Evolutionary conservation across 306 rosid genomes (phyloP).

Genomic region (Cicer arietinum): DNA sequence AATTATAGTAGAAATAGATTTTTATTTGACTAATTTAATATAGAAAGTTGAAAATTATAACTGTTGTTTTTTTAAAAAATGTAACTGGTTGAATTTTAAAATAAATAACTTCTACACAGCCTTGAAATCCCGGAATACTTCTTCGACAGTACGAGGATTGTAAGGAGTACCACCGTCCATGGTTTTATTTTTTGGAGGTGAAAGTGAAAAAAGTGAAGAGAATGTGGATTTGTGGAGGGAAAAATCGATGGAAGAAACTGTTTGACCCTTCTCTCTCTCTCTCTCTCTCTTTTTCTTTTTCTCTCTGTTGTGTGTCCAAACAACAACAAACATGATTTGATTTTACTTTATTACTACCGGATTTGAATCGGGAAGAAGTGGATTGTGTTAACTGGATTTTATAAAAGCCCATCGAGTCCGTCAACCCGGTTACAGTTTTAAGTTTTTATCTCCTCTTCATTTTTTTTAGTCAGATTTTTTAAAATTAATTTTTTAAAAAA

Average conservation of each 20-base stretch:
- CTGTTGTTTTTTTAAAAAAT: too few relatives aligned
- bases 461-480: too few relatives aligned
- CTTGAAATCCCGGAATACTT: conserved; percentile 55
- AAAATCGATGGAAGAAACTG: conserved; percentile 18
- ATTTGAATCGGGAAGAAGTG: conserved; percentile 39
- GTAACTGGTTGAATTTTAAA: too few relatives aligned
- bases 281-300: neutral
- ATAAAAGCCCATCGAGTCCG: conserved; percentile 46
- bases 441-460: too few relatives aligned
- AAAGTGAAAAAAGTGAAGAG: neutral
- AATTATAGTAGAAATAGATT: too few relatives aligned
- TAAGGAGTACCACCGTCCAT: conserved; percentile 52
- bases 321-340: neutral
- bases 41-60: too few relatives aligned
- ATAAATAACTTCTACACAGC: neutral
- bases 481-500: too few relatives aligned
- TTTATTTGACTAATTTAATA: too few relatives aligned
- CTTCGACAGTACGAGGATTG: conserved; percentile 63
- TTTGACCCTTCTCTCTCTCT: conserved; percentile 11
- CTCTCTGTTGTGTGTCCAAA: neutral
- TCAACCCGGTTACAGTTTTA: conserved; percentile 2
- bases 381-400: conserved; percentile 39
- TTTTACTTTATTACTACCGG: conserved; percentile 22
- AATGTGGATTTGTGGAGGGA: conserved; percentile 29
- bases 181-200: neutral